Evolutionary conservation across 768 basidiomycete genomes (phyloP).

Genomic region (Termitomyces sp.): DNA sequence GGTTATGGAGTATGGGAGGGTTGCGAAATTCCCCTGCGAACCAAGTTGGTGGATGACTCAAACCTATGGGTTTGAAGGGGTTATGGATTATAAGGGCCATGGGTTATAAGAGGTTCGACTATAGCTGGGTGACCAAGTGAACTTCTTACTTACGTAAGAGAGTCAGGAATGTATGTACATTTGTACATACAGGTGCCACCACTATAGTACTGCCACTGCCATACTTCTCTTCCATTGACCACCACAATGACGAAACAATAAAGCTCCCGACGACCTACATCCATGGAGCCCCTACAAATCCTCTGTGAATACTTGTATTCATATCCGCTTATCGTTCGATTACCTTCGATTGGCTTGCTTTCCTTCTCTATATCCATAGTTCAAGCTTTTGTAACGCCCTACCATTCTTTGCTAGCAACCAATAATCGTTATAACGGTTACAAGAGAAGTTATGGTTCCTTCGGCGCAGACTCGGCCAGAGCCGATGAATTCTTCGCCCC

Average conservation of each 20-base stretch:
- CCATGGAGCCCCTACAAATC: background rate
- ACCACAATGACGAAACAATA: constrained; percentile 16
- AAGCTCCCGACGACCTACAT: constrained; percentile 5
- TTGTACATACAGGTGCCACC: too few relatives aligned
- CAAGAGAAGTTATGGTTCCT: constrained; percentile 3
- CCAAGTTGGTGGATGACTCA: too few relatives aligned
- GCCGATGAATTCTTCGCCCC: constrained; percentile 80
- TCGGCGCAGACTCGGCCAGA: constrained; percentile 31
- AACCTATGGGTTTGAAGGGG: too few relatives aligned
- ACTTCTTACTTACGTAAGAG: too few relatives aligned
- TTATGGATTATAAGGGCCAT: too few relatives aligned
- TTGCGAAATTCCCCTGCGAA: too few relatives aligned
- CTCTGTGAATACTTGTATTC: constrained; percentile 4
- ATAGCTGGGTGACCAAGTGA: too few relatives aligned
- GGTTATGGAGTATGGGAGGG: too few relatives aligned
- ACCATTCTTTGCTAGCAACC: background rate
- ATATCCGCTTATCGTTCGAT: constrained; percentile 2
- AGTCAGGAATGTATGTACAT: too few relatives aligned
- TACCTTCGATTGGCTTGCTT: background rate
- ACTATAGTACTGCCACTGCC: constrained; percentile 12
- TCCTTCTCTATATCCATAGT: constrained; percentile 4
- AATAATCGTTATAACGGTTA: background rate
- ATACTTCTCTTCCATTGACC: background rate
- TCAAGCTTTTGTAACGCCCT: background rate
- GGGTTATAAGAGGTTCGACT: too few relatives aligned